Percentiles rank a stretch among this genome's conserved stretches.
These are phyloP conservation scores for Starmerella stellata DNA, from an alignment of 805 yeast species.

Conservation along the genomic window DNA sequence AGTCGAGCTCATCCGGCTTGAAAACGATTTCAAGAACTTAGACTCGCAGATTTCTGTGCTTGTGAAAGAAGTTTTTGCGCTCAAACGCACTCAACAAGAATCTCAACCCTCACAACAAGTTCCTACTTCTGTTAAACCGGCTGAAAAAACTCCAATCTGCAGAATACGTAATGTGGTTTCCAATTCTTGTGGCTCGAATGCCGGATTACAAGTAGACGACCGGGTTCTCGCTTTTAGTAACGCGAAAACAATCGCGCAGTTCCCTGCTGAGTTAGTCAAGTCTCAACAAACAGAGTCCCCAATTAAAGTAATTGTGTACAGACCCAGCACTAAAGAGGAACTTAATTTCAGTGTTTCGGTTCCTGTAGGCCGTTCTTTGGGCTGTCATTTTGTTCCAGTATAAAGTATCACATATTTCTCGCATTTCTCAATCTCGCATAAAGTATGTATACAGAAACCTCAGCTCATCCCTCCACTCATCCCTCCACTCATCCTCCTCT, in stretches of 20 bases:
- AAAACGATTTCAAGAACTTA: slow-evolving; percentile 47
- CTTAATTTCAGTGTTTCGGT: slow-evolving; percentile 1
- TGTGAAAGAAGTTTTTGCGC: background rate
- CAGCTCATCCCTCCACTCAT: no score
- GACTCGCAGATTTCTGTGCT: slow-evolving; percentile 20
- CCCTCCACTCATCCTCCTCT: no score
- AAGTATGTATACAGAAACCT: no score
- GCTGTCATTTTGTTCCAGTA: slow-evolving; percentile 11
- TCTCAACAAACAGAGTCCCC: background rate
- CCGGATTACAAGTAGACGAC: slow-evolving; percentile 3
- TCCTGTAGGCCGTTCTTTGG: slow-evolving; percentile 6
- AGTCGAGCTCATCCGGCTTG: slow-evolving; percentile 42
- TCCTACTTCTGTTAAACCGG: background rate
- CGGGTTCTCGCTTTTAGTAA: background rate
- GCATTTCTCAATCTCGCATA: no score
- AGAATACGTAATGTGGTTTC: background rate
- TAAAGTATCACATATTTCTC: no score
- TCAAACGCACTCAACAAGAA: background rate
- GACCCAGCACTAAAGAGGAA: background rate
- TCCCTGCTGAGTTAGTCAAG: background rate
- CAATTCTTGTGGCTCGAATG: background rate
- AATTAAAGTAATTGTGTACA: slow-evolving; percentile 2
- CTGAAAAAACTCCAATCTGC: background rate
- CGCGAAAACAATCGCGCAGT: background rate
- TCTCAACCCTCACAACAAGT: background rate